Base-by-base conservation (phyloP, 2,329 filamentous ascomycete genomes). In the Acrodontium crateriforme region DNA sequence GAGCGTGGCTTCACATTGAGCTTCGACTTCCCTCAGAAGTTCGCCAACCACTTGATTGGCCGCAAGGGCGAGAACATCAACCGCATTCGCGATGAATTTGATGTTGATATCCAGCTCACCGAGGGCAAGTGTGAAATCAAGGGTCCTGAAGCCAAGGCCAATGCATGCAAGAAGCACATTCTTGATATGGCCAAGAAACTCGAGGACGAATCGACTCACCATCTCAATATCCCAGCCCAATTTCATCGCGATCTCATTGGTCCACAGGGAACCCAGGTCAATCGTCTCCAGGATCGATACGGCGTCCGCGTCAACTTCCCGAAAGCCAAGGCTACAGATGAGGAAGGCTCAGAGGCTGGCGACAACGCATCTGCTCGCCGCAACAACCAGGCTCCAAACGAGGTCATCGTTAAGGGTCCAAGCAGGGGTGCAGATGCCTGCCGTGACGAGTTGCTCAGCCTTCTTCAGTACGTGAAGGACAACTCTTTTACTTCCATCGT, bases 261-360 rank as follows among this genome's bases (percentile, higher is more conserved):
- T 26, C 71, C 81, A 12, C 77, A 81, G 46, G 89, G 89, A 34
- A 72, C 67, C 47, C 81, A 91, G 51, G 87, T 98, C 49, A 89
- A 89, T 59, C 78, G 81, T 41, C 70, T 98, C 14, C 85, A 98
- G 58, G 82, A 77, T 31, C 78, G 85, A 25, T 94, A 98, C 65
- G 78, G 79, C 50, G 89, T 98, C 22, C 75, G 85, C 38, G 89
- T 98, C 45, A 87, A 94, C 60, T 98, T 98, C 65, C 89, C 89
- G 21, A 81, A 84, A 50, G 62, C 67, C 26, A 44, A 49, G 27
- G 45, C 45, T 28, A 53, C 52, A 27, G 54, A 69, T 34, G 80
- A 89, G 34, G 83, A 91, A 31, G 69, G 74, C 33, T 71, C 74
- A 9, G 69, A 69, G 37, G 69, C 65, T 9, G 84, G 87, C 42